phyloP scores from a whole-genome alignment of 2,329 filamentous ascomycete species.

The Colletotrichum camelliae region DNA sequence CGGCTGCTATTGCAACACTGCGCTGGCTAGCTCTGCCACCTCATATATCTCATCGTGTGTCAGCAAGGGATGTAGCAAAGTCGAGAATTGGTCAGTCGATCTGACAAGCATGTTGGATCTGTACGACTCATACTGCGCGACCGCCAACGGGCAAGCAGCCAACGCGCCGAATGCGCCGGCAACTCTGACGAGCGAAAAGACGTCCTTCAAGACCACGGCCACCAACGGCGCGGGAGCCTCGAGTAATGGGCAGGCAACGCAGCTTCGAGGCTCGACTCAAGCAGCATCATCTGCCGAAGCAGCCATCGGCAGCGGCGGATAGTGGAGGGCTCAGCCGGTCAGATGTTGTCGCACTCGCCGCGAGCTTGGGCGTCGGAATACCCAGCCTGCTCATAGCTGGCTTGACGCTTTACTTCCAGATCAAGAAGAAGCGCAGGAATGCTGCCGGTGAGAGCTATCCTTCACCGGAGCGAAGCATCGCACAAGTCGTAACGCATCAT shows the following conservation, averaged over 20 bases:
- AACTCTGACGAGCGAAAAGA: neutral
- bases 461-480: neutral
- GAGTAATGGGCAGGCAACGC: neutral
- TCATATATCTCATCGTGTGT: slow-evolving; percentile 28
- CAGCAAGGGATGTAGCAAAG: slow-evolving; percentile 24
- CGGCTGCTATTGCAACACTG: slow-evolving; percentile 29
- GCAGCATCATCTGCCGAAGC: neutral
- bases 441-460: neutral
- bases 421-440: slow-evolving; percentile 23
- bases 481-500: neutral
- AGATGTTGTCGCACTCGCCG: slow-evolving; percentile 29
- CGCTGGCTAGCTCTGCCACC: slow-evolving; percentile 26
- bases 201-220: neutral
- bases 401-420: slow-evolving; percentile 24
- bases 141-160: slow-evolving; percentile 25
- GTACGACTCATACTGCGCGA: slow-evolving; percentile 28
- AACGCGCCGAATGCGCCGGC: neutral
- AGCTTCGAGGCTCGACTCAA: neutral
- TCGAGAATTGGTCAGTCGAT: slow-evolving; percentile 25
- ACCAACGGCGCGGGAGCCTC: neutral
- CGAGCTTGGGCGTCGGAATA: slow-evolving; percentile 30
- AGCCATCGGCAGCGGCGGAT: neutral
- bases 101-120: slow-evolving; percentile 25
- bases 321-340: slow-evolving; percentile 28
- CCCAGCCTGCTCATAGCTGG: slow-evolving; percentile 38